phyloP scores from a whole-genome alignment of 2,329 filamentous ascomycete species.

The Hypoxylon sp. region DNA sequence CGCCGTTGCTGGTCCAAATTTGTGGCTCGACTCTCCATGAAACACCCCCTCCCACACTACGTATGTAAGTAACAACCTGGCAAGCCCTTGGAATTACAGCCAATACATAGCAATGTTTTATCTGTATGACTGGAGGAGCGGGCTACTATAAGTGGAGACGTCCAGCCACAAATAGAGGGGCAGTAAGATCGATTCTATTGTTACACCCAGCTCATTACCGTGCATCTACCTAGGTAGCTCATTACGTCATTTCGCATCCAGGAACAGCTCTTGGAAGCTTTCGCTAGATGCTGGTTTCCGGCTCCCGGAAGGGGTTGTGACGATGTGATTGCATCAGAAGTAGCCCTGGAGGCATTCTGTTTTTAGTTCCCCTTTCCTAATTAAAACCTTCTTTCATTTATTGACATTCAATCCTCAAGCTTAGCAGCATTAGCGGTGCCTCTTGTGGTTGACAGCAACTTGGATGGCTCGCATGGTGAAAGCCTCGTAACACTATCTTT shows the following conservation, averaged over 20 bases:
- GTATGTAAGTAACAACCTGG: too few species aligned
- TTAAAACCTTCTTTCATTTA: background rate
- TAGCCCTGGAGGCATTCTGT: too few species aligned
- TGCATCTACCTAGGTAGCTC: too few species aligned
- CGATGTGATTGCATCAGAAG: constrained; percentile 39
- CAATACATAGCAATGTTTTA: background rate
- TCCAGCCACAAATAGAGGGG: constrained; percentile 36
- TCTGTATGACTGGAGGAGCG: background rate
- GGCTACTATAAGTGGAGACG: background rate
- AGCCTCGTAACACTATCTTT: too few species aligned
- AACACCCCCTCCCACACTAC: background rate
- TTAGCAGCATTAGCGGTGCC: too few species aligned
- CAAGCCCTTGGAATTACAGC: background rate
- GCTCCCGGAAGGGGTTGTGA: constrained; percentile 9
- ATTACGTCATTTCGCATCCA: constrained; percentile 31
- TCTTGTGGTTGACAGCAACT: too few species aligned
- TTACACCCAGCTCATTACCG: constrained; percentile 14
- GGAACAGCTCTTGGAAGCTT: constrained; percentile 10
- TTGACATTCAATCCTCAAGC: constrained; percentile 1
- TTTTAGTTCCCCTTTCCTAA: too few species aligned
- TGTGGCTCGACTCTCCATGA: constrained; percentile 10
- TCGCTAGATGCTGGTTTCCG: background rate
- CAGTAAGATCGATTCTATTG: background rate
- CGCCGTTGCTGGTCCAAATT: constrained; percentile 21
- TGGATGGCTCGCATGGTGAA: too few species aligned